Percentiles rank a stretch among this genome's conserved stretches.
phyloP scores from a whole-genome alignment of 2,329 filamentous ascomycete genomes.

The Geosmithia putterillii region DNA sequence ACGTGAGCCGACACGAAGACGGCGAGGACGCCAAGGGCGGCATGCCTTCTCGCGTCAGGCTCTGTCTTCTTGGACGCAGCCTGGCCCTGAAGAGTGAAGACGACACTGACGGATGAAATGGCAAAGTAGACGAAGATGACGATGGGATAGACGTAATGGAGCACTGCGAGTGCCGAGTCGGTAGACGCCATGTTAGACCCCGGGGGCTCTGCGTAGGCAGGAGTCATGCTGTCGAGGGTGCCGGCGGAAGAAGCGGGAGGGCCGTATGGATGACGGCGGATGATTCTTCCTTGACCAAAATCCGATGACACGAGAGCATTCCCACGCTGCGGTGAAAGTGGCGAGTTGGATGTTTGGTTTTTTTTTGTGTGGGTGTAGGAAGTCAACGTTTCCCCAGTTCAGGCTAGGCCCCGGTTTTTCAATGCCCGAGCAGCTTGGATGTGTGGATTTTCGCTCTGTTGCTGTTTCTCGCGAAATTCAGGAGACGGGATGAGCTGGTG shows the following conservation, averaged over 20 bases:
- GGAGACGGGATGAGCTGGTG: not conserved
- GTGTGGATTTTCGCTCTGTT: not conserved
- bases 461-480: not conserved
- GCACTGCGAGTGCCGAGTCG: slow-evolving; percentile 22
- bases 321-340: too few relatives aligned
- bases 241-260: not conserved
- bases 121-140: slow-evolving; percentile 45
- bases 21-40: slow-evolving; percentile 27
- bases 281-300: not conserved
- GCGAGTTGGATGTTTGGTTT: not conserved
- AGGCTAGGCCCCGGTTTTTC: not conserved
- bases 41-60: slow-evolving; percentile 7
- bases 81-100: slow-evolving; percentile 18
- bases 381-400: not conserved
- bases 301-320: not conserved
- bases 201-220: not conserved
- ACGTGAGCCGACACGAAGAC: slow-evolving; percentile 32
- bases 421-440: not conserved
- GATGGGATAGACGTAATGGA: slow-evolving; percentile 49
- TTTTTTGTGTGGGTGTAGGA: not conserved
- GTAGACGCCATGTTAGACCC: slow-evolving; percentile 8
- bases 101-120: slow-evolving; percentile 36
- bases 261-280: not conserved
- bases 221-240: not conserved
- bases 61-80: slow-evolving; percentile 1